Evolutionary conservation across 2,329 filamentous ascomycete genomes (phyloP), one percentile per base, ranked within the genome.

Genomic region (Pseudogymnoascus sp.): DNA sequence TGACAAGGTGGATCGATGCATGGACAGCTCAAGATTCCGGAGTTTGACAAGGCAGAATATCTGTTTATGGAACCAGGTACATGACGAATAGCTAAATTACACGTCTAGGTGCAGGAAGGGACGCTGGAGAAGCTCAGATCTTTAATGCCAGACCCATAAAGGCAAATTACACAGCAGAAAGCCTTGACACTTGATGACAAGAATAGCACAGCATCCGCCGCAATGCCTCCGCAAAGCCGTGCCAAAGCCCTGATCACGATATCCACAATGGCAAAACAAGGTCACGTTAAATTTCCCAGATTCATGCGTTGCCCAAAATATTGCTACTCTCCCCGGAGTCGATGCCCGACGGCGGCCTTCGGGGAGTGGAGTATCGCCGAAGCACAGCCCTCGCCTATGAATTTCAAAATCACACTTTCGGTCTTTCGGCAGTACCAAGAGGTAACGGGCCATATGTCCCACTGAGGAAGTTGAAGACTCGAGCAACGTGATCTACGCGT

Each of bases 21-120:
- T 55, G 49, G 49, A 33, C 49, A 55, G 49, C 49, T 55, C 49
- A 18, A 9, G 28, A 55, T 33, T 18, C 11, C 21, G 25, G 18
- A 33, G 28, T 33, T 55, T 33, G 49, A 55, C 49, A 18, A 33
- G 18, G 49, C 28, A 31, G 49, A 55, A 21, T 33, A 55, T 21
- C 28, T 33, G 49, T 18, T 33, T 55, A 33, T 55, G 49, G 49
- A 33, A 6, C 18, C 28, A 6, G 11, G 28, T 5, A 16, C 28
- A 33, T 55, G 49, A 31, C 49, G 49, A 55, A 5, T 55, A 55
- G 49, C 49, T 55, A 55, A 55, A 55, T 55, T 55, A 55, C 49
- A 55, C 49, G 28, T 55, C 49, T 55, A 11, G 28, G 6, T 55
- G 28, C 49, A 33, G 28, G 23, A 31, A 55, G 28, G n/a, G 28